Evolutionary conservation across 192 early-diverging fungal genomes (phyloP), one percentile per base, ranked within the genome.

Genomic region (Glomus cerebriforme): DNA sequence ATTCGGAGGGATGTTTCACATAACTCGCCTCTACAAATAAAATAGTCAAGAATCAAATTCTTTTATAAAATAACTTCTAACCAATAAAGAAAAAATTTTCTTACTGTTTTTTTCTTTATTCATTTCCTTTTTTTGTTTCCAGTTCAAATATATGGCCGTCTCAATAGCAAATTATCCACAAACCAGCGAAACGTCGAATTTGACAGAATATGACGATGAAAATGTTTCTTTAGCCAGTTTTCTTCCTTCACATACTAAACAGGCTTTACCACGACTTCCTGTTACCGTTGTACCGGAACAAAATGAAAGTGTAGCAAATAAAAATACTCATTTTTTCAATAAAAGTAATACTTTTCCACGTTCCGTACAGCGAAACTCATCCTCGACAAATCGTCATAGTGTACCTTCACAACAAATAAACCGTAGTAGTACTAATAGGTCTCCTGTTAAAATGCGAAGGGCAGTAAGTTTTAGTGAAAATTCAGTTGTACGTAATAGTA

Each of bases 121-220:
- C 39, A 43, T 43, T 43, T n/a, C n/a, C n/a, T n/a, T 12, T 43
- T 43, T 10, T 43, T 43, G 39, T 43, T 12, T 43, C 2, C 10
- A 43, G 12, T 43, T 43, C 10, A 43, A 43, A 39, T 39, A 54
- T 54, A 74, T 74, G 72, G 72, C 72, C 4, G 72, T 74, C 15
- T 59, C 47, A 5, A 24, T 74, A 31, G 72, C 27, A 26, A 74
- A 59, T 34, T 74, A 74, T 58, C 65, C 13, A 67, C 67, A 69
- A 69, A 69, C 22, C 34, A 15, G 19, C 13, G 22, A 29, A 69
- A 12, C 63, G 5, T 45, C 32, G 43, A 35, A 45, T 15, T 49
- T 47, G 12, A 15, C 47, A 27, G 73, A 58, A 74, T 74, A 74
- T 10, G 49, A 59, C n/a, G 54, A 74, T 47, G 73, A 74, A 59